Percentiles rank a stretch among this genome's conserved stretches.
phyloP scores from a whole-genome alignment of 441 rosid species.

The Aquilaria agallochum region DNA sequence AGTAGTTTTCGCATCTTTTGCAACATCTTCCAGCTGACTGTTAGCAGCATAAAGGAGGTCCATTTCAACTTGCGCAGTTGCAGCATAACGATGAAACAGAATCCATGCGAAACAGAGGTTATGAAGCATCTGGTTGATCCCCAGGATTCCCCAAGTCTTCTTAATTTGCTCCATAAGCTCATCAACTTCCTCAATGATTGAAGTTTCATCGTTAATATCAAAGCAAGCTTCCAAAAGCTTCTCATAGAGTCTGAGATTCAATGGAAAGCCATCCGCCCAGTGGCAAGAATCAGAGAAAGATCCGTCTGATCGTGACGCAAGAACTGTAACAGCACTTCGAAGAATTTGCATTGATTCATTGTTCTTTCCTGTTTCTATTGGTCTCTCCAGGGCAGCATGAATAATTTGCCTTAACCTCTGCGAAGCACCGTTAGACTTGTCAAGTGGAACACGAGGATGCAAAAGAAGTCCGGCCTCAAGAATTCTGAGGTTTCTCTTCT shows the following conservation, averaged over 20 bases:
- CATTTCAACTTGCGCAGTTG: slow-evolving; percentile 72
- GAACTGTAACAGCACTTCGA: slow-evolving; percentile 78
- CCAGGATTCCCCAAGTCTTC: slow-evolving; percentile 94
- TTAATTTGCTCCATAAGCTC: slow-evolving; percentile 92
- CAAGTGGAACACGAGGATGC: slow-evolving; percentile 84
- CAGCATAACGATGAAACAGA: slow-evolving; percentile 77
- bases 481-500: slow-evolving; percentile 72
- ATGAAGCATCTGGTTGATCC: slow-evolving; percentile 82
- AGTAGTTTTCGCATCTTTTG: slow-evolving; percentile 86
- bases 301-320: slow-evolving; percentile 82
- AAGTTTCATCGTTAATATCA: slow-evolving; percentile 61
- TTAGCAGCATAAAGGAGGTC: slow-evolving; percentile 81
- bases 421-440: slow-evolving; percentile 50
- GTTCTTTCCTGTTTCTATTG: slow-evolving; percentile 86
- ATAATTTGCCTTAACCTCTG: slow-evolving; percentile 78
- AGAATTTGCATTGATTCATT: slow-evolving; percentile 95
- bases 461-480: slow-evolving; percentile 88
- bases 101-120: slow-evolving; percentile 93
- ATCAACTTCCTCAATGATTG: slow-evolving; percentile 83
- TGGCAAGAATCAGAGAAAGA: slow-evolving; percentile 81
- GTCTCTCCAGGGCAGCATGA: slow-evolving; percentile 66
- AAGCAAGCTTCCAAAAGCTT: slow-evolving; percentile 85
- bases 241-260: slow-evolving; percentile 83
- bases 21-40: slow-evolving; percentile 77
- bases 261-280: slow-evolving; percentile 96